Conservation (phyloP, 257 asterid species). For the Handroanthus guayacan region DNA sequence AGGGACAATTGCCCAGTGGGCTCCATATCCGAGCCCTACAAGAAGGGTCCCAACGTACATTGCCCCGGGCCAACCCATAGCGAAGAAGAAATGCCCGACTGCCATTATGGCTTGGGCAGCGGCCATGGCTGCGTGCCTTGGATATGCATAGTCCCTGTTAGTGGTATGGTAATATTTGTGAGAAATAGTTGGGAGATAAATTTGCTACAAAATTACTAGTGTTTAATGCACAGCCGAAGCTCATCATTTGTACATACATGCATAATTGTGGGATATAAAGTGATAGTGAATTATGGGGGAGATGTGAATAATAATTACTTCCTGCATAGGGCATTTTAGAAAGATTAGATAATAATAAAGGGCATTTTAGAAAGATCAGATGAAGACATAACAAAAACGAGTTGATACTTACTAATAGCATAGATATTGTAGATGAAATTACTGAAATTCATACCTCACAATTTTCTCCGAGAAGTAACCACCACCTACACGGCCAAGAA, state of each 20-base stretch:
- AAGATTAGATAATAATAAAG: no score
- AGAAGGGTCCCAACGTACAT: conserved; percentile 90
- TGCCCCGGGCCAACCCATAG: conserved; percentile 94
- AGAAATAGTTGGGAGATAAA: conserved; percentile 23
- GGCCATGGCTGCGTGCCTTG: conserved; percentile 82
- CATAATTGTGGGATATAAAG: no score
- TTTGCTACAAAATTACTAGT: background rate
- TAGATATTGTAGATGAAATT: no score
- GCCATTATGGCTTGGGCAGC: conserved; percentile 84
- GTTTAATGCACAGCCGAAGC: no score
- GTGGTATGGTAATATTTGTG: conserved; percentile 15
- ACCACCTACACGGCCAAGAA: conserved; percentile 70
- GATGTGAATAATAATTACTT: no score
- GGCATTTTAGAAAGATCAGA: no score
- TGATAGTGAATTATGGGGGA: no score
- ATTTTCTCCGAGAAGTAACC: conserved; percentile 70
- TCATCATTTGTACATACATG: no score
- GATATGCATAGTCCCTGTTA: conserved; percentile 84
- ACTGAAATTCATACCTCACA: conserved; percentile 51
- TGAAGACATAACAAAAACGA: no score
- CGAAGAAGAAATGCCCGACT: conserved; percentile 80
- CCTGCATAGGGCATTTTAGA: no score
- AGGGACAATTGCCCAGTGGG: conserved; percentile 97
- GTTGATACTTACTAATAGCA: no score
- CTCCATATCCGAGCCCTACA: conserved; percentile 95